These are phyloP conservation scores for Cryptococcus sp. DNA, from an alignment of 1,284 basidiomycete genomes.

Conservation along the genomic window DNA sequence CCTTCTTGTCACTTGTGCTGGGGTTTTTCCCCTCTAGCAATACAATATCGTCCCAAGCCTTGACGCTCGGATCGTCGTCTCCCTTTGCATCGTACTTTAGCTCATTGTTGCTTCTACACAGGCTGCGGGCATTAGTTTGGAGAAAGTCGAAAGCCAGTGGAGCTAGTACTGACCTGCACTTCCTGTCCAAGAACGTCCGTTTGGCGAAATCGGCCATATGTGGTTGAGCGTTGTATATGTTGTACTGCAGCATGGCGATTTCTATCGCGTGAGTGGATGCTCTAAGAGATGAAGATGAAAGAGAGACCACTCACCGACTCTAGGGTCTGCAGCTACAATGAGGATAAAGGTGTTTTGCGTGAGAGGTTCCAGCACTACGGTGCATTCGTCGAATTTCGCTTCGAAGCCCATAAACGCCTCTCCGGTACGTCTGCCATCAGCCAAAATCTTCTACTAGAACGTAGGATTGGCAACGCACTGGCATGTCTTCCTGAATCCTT, in stretches of 20 bases:
- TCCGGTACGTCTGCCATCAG: conserved; percentile 44
- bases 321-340: conserved; percentile 72
- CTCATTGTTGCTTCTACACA: conserved; percentile 29
- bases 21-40: background rate
- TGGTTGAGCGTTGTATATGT: conserved; percentile 46
- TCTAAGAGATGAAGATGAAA: background rate
- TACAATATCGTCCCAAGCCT: conserved; percentile 36
- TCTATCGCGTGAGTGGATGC: conserved; percentile 32
- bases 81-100: conserved; percentile 31
- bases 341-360: conserved; percentile 93
- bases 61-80: conserved; percentile 29
- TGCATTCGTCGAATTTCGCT: conserved; percentile 67
- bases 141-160: too few species aligned
- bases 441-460: conserved; percentile 23
- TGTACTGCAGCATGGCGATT: conserved; percentile 49
- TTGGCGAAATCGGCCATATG: conserved; percentile 49
- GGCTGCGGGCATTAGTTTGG: conserved; percentile 10
- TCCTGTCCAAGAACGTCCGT: conserved; percentile 27
- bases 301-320: conserved; percentile 60
- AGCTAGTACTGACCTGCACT: conserved; percentile 42
- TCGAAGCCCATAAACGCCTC: conserved; percentile 73
- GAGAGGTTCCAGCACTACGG: conserved; percentile 88
- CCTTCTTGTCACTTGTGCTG: too few species aligned
- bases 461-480: conserved; percentile 51
- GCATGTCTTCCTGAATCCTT: conserved; percentile 88